Base-by-base conservation (phyloP, 2,329 filamentous ascomycete genomes). In the Pestalotiopsis sp. region DNA sequence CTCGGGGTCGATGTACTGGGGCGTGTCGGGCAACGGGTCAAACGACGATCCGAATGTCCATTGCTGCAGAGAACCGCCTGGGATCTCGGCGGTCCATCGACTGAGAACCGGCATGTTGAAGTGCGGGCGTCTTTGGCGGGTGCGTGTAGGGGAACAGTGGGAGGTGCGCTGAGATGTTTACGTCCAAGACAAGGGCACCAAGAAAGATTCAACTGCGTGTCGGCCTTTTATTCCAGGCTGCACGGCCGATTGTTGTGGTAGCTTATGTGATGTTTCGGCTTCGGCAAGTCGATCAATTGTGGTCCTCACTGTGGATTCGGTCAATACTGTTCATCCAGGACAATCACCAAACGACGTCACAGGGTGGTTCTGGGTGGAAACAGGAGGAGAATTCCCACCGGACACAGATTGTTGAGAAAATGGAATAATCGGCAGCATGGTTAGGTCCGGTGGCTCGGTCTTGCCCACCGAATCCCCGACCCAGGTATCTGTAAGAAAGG, bases 1-100 rank as follows among this genome's bases (percentile, higher is more conserved):
- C 44, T 88, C 85, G 9, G 91, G 87, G 72, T 94, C 92, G 64
- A 93, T 82, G 73, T 90, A 88, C 44, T 81, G 79, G 65, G 81
- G 79, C 59, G 76, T 78, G 62, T 85, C 79, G 1, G 80, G 72
- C 5, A 88, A 77, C 6, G 80, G 76, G 5, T 74, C 81, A 52
- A 76, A 81, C 1, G 82, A 79, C 2, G 84, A 84, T 20, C 82
- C 84, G 66, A 89, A 88, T 9, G 88, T 82, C 83, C 85, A 88
- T 77, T 83, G 81, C 70, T 84, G 86, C 44, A 89, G 76, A 1
- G 86, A 87, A 74, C 82, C 82, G 40, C 77, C 78, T 39, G 83
- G 84, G 44, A 87, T 76, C 1, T 79, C 76, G 58, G 76, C 75
- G 9, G 75, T 73, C 81, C 83, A 86, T 59, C 85, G 81, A 13